Conservation (phyloP, 1,284 basidiomycete genomes). For the Ustilago loliicola region DNA sequence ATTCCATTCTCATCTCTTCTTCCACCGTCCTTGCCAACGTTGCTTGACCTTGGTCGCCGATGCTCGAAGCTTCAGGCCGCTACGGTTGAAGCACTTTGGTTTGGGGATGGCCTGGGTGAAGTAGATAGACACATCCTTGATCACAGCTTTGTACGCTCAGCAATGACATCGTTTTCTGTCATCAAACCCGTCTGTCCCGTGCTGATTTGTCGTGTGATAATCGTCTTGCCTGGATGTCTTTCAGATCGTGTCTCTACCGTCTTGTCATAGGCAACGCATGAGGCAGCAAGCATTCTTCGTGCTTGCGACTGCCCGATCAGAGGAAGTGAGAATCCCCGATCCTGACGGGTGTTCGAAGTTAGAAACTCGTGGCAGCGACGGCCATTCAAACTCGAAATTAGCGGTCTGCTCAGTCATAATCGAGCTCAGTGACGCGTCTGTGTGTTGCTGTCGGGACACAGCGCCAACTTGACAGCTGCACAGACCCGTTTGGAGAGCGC, state of each 20-base stretch:
- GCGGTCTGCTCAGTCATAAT: no score
- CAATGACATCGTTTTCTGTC: not conserved
- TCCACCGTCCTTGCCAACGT: slow-evolving; percentile 14
- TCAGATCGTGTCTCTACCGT: not conserved
- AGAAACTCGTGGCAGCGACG: not conserved
- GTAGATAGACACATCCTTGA: slow-evolving; percentile 7
- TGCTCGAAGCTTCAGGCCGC: slow-evolving; percentile 31
- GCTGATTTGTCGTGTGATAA: not conserved
- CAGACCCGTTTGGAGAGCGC: slow-evolving; percentile 17
- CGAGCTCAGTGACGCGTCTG: slow-evolving; percentile 2
- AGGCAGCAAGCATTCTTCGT: not conserved
- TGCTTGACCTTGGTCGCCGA: not conserved
- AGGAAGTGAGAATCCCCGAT: not conserved
- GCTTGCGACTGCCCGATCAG: not conserved
- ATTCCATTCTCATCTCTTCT: slow-evolving; percentile 28
- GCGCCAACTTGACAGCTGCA: not conserved
- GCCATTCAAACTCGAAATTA: slow-evolving; percentile 47
- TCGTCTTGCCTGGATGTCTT: not conserved
- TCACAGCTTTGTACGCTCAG: not conserved
- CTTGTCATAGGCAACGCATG: not conserved
- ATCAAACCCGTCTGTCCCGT: not conserved
- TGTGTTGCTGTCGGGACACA: not conserved
- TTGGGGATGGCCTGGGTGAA: slow-evolving; percentile 25
- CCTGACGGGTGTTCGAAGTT: no score
- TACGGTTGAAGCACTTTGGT: not conserved